Conservation (phyloP, 2,329 filamentous ascomycete species). For the Kalmusia sp. region DNA sequence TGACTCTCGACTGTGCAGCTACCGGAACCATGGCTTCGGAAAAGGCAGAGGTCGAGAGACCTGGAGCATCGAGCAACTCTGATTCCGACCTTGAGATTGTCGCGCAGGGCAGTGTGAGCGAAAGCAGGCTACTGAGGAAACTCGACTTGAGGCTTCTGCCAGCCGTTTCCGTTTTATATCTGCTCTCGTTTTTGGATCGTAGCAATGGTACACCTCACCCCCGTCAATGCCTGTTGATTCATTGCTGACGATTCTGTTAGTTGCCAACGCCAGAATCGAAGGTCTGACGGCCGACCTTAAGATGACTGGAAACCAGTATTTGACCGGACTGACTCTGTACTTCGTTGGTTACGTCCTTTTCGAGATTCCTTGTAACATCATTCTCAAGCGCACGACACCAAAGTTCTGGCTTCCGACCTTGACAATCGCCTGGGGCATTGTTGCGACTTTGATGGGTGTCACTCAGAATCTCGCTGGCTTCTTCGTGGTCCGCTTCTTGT, state of each 20-base stretch:
- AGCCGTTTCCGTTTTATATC: conserved; percentile 51
- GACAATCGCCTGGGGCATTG: conserved; percentile 58
- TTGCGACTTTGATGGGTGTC: conserved; percentile 59
- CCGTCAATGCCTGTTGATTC: too few relatives aligned
- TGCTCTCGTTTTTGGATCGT: conserved; percentile 47
- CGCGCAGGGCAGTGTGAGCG: conserved; percentile 51
- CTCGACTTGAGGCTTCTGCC: conserved; percentile 54
- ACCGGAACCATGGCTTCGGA: conserved; percentile 31
- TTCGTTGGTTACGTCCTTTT: conserved; percentile 62
- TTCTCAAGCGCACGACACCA: conserved; percentile 67
- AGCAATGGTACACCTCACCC: conserved; percentile 37
- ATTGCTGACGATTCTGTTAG: conserved; percentile 21
- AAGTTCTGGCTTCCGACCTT: conserved; percentile 54
- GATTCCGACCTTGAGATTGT: conserved; percentile 36
- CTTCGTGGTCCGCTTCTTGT: conserved; percentile 56
- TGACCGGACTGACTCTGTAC: conserved; percentile 71
- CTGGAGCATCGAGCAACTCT: conserved; percentile 27
- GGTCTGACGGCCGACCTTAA: conserved; percentile 38
- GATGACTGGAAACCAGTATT: conserved; percentile 60
- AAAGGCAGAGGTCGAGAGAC: conserved; percentile 24
- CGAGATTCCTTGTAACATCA: conserved; percentile 67
- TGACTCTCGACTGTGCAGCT: neutral
- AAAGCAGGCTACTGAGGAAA: conserved; percentile 66
- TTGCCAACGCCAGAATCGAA: conserved; percentile 56
- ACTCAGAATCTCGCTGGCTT: conserved; percentile 56